phyloP scores from a whole-genome alignment of 2,329 filamentous ascomycete species.

The Aspergillus transmontanensis region DNA sequence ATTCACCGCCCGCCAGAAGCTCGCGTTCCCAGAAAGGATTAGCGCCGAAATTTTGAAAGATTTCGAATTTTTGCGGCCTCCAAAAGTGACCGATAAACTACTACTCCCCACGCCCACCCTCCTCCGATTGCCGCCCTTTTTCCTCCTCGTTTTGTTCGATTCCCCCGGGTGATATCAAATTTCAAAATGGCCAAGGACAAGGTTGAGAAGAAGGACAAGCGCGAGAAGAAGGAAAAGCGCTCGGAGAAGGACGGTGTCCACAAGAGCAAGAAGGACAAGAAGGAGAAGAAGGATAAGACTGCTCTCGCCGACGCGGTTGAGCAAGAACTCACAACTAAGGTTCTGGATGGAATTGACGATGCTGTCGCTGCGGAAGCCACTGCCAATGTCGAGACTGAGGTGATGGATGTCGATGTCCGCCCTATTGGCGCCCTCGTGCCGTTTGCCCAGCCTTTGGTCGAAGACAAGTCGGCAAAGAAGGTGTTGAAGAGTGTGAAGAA shows the following conservation, averaged over 20 bases:
- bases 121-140: conserved; percentile 9
- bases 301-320: conserved; percentile 42
- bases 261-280: conserved; percentile 51
- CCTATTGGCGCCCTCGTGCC: conserved; percentile 52
- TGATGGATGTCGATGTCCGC: conserved; percentile 32
- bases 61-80: conserved; percentile 30
- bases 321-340: conserved; percentile 41
- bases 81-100: conserved; percentile 11
- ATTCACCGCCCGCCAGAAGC: conserved; percentile 22
- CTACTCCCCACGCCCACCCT: conserved; percentile 19
- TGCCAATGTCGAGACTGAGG: conserved; percentile 29
- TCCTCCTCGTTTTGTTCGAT: conserved; percentile 6
- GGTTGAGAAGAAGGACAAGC: conserved; percentile 50
- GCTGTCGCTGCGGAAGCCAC: conserved; percentile 24
- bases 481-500: conserved; percentile 56
- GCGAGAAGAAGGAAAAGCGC: conserved; percentile 48
- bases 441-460: conserved; percentile 53
- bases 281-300: conserved; percentile 47
- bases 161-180: conserved; percentile 16
- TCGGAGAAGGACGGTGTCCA: conserved; percentile 49
- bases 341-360: conserved; percentile 39
- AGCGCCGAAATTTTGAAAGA: conserved; percentile 42
- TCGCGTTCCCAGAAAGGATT: conserved; percentile 28
- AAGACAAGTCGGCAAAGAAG: conserved; percentile 55
- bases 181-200: conserved; percentile 50